Evolutionary conservation across 2,329 filamentous ascomycete species (phyloP).

Genomic region (Trichoderma sp.): DNA sequence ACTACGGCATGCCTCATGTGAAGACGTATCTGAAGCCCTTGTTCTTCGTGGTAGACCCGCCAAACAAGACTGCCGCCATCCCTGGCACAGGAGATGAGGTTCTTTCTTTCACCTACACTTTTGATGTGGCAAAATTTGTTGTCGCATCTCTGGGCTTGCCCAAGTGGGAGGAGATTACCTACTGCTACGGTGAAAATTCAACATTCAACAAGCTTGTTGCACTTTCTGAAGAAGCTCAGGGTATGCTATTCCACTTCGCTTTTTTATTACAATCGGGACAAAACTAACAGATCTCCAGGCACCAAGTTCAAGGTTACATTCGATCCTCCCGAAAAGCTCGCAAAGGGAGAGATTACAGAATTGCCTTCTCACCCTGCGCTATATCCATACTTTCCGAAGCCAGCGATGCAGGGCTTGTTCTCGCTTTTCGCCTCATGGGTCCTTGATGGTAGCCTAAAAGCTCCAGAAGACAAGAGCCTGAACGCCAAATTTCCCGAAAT

Average conservation of each 20-base stretch:
- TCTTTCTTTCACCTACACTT: slow-evolving; percentile 5
- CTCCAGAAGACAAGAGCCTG: slow-evolving; percentile 2
- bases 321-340: neutral
- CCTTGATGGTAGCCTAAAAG: neutral
- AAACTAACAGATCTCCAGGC: neutral
- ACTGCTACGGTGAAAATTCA: neutral
- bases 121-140: slow-evolving; percentile 3
- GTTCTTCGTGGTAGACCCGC: neutral
- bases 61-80: neutral
- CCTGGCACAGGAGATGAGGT: slow-evolving; percentile 3
- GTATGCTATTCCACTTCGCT: neutral
- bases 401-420: neutral
- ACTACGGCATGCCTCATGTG: neutral
- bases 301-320: neutral
- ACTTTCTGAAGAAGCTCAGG: slow-evolving; percentile 1
- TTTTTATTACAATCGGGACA: accelerated
- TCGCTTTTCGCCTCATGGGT: neutral
- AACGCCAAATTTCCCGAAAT: slow-evolving; percentile 7
- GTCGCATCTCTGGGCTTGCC: neutral
- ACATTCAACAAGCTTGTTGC: neutral
- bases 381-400: neutral
- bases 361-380: neutral
- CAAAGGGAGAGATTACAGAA: slow-evolving; percentile 6
- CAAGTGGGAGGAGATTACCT: slow-evolving; percentile 4
- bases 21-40: slow-evolving; percentile 4